Evolutionary conservation across 257 asterid species (phyloP), one percentile per base, ranked within the genome.

Genomic region (Mentha longifolia): DNA sequence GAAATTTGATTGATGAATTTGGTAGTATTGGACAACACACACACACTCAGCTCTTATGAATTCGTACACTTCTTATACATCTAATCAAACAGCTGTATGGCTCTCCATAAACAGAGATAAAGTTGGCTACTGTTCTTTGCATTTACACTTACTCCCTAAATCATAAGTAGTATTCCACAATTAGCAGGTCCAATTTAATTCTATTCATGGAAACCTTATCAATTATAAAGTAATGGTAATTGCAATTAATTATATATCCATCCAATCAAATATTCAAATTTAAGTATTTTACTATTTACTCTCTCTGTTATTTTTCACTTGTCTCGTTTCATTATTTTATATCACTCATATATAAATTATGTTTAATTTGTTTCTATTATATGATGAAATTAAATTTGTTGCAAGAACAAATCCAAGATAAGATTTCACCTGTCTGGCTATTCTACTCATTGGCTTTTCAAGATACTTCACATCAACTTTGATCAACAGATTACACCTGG

Each of bases 41-140:
- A n/a, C n/a, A n/a, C n/a, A n/a, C n/a, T n/a, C n/a, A n/a, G n/a
- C 52, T 11, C 16, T 64, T 71, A 3, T 22, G 54, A 54, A 49
- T 70, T 65, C 72, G 86, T 74, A 80, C 86, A 49, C 72, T 67
- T 14, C 45, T 79, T 74, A 70, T 43, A 80, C 84, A 85, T 85
- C 86, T 55, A 78, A 80, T 82, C 89, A 43, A 70, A 77, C 89
- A 84, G 86, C 82, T 83, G 89, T 82, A 35, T 5, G 39, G 39
- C 39, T 35, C 39, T 35, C 39, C 8, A 72, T 49, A 22, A 61
- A 31, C 61, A 62, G 59, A 33, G 76, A 56, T 69, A 59, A 71
- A 68, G 76, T 47, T 67, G 43, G 43, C 22, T n/a, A 75, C 80
- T 75, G 69, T 78, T 73, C 39, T n/a, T 55, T 17, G 41, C 52